phyloP scores from a whole-genome alignment of 257 asterid species.

The Fraxinus excelsior region DNA sequence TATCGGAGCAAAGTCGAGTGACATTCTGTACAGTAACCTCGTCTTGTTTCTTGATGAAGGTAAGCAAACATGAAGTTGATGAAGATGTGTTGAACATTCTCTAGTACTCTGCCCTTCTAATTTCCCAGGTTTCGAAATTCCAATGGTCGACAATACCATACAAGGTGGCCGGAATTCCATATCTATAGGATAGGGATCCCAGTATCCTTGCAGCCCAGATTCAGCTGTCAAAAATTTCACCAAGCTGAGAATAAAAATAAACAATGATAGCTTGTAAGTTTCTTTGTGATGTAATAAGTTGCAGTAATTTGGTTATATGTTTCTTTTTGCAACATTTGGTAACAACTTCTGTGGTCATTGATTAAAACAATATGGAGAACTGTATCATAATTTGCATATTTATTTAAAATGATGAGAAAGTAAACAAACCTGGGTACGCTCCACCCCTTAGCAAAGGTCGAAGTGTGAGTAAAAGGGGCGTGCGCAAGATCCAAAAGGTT shows the following conservation, averaged over 20 bases:
- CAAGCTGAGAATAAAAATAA: slow-evolving; percentile 55
- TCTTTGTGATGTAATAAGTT: neutral
- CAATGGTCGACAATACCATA: slow-evolving; percentile 86
- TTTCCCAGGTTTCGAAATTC: slow-evolving; percentile 88
- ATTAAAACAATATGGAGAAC: neutral
- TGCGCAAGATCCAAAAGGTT: slow-evolving; percentile 96
- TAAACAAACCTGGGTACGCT: slow-evolving; percentile 70
- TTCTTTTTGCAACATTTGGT: neutral
- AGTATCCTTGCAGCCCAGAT: slow-evolving; percentile 81
- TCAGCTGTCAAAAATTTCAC: slow-evolving; percentile 85
- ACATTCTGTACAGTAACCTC: slow-evolving; percentile 84
- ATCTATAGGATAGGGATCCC: slow-evolving; percentile 98
- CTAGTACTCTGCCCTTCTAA: slow-evolving; percentile 75
- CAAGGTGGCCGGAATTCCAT: slow-evolving; percentile 95
- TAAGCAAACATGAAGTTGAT: slow-evolving; percentile 90
- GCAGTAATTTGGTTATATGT: neutral
- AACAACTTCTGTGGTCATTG: neutral
- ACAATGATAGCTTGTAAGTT: neutral
- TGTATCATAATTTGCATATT: neutral
- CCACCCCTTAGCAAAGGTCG: slow-evolving; percentile 98
- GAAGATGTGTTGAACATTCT: slow-evolving; percentile 89
- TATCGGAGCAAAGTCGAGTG: slow-evolving; percentile 92
- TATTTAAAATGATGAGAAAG: neutral
- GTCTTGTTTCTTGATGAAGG: slow-evolving; percentile 87
- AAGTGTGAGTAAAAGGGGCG: slow-evolving; percentile 94